Percentiles rank a stretch among this genome's conserved stretches.
Conservation (phyloP, 208 protist species). For the Trypanosoma scelopori region DNA sequence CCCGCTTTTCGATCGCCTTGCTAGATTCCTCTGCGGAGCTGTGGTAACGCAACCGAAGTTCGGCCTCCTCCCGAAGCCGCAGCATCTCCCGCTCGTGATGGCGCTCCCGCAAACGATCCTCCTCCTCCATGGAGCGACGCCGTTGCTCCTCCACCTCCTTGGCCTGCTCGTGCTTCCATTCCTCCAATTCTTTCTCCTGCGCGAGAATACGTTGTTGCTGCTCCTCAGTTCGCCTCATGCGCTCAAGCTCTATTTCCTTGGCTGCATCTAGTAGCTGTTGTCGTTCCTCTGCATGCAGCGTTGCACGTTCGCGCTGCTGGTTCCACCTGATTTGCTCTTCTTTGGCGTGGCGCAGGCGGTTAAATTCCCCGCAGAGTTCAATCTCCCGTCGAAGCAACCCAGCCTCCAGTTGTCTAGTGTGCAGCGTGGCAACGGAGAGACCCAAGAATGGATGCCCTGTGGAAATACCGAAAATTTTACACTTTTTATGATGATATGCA, state of each 20-base stretch:
- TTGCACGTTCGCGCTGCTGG: constrained; percentile 38
- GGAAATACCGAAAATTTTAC: too few relatives aligned
- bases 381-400: constrained; percentile 62
- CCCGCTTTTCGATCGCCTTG: constrained; percentile 35
- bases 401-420: constrained; percentile 39
- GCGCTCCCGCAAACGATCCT: constrained; percentile 69
- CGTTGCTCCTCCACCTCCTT: constrained; percentile 53
- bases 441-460: neutral
- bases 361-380: constrained; percentile 63
- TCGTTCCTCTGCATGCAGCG: constrained; percentile 58
- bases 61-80: constrained; percentile 62
- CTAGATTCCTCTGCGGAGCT: constrained; percentile 37
- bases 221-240: constrained; percentile 54
- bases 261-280: constrained; percentile 48
- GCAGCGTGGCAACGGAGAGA: neutral
- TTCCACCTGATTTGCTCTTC: constrained; percentile 42
- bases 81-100: constrained; percentile 72
- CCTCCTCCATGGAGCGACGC: constrained; percentile 49
- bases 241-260: constrained; percentile 57
- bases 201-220: constrained; percentile 68
- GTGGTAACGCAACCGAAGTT: constrained; percentile 29
- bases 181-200: constrained; percentile 79
- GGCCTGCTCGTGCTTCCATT: constrained; percentile 73
- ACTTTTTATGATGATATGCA: neutral
- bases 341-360: constrained; percentile 49